Evolutionary conservation across 352 stramenopile genomes (phyloP).

Genomic region (Phytophthora meadii): DNA sequence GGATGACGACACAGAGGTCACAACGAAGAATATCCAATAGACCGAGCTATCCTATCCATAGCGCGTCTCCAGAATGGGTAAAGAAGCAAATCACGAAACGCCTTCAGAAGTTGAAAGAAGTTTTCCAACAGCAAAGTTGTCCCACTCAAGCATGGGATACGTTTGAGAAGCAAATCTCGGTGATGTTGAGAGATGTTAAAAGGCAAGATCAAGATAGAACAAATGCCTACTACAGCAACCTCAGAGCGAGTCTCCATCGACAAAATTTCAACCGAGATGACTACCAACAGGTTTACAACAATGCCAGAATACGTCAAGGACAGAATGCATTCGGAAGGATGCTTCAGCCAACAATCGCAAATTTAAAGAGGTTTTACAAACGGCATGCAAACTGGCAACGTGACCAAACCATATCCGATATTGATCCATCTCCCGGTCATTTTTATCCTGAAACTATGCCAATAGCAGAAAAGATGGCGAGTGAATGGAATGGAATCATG

Average conservation of each 20-base stretch:
- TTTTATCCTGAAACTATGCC: neutral
- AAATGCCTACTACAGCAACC: neutral
- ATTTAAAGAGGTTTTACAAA: conserved; percentile 4
- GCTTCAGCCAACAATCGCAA: neutral
- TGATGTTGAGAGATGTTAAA: neutral
- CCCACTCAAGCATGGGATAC: neutral
- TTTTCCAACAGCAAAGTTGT: neutral
- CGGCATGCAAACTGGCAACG: conserved; percentile 5
- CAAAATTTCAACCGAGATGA: neutral
- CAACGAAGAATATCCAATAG: no score
- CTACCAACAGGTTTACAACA: neutral
- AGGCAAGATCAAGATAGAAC: neutral
- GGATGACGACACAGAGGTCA: no score
- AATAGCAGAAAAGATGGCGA: conserved; percentile 1
- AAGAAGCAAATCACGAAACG: neutral
- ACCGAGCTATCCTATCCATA: no score
- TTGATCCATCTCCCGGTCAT: conserved; percentile 1
- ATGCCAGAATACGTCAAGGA: neutral
- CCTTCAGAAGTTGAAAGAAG: neutral
- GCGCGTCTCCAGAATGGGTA: neutral
- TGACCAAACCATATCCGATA: neutral
- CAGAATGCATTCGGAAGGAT: neutral
- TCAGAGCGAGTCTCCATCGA: neutral
- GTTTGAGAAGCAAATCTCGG: neutral
- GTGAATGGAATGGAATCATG: conserved; percentile 9